Base-by-base conservation (phyloP, 1,139 yeast species). In the Pichia inconspicua region DNA sequence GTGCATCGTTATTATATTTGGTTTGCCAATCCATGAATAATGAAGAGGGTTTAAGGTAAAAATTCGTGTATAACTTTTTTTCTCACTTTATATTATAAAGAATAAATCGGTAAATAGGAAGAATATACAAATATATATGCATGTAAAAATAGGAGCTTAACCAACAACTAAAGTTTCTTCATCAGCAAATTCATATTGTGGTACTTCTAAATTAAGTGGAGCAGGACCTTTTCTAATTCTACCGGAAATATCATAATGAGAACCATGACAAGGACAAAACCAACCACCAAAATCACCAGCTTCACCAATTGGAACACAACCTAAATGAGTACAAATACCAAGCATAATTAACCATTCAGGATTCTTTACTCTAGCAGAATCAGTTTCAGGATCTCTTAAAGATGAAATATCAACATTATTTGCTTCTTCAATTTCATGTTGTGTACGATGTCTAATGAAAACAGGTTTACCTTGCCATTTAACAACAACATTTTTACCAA, bases 231-330 rank as follows among this genome's bases (percentile, higher is more conserved):
- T 92, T 84, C 99, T 88, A 70, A 94, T 92, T 84, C 99, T 92
- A 71, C 99, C 99, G 57, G 97, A 84, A 75, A 94, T 94, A 75
- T 94, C 98, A 75, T 94, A 94, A 73, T 94, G 98, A 69, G 98
- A 92, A 80, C 98, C 99, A 78, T 94, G 99, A 77, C 98, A 94
- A 59, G 99, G 99, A 74, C 99, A 94, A 92, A 94, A 94, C 98
- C 98, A 94, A 68, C 98, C 98, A 70, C 97, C 97, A 64, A 81
- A 94, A 72, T 94, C 99, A 74, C 99, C 99, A 57, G 97, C 86
- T 75, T 94, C 98, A 69, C 99, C 98, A 67, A 94, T 94, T 61
- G 99, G 99, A 57, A 94, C 99, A 84, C 99, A 94, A 71, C 99
- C 99, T 77, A 94, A 82, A 71, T 94, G 99, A 61, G 99, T 94